These are phyloP conservation scores for Penicillium lividum DNA, from an alignment of 495 filamentous ascomycete genomes.

Conservation along the genomic window DNA sequence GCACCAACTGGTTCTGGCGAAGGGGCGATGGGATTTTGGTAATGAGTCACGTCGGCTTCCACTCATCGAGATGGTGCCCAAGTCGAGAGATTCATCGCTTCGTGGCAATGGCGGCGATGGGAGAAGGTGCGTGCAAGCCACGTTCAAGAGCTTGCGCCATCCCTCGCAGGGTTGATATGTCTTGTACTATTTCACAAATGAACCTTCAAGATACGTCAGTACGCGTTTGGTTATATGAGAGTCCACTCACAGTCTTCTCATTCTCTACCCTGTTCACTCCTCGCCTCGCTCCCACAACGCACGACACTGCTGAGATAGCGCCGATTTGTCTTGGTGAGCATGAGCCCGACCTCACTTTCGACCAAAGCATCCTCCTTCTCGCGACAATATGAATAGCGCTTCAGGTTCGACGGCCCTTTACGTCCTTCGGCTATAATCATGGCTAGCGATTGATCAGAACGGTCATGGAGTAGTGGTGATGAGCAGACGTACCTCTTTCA, in stretches of 20 bases:
- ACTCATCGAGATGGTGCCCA: background rate
- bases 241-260: background rate
- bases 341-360: too few relatives aligned
- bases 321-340: too few relatives aligned
- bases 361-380: background rate
- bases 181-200: background rate
- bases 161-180: constrained; percentile 2
- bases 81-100: background rate
- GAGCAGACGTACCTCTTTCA: constrained; percentile 3
- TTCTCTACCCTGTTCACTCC: too few relatives aligned
- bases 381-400: background rate
- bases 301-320: constrained; percentile 4
- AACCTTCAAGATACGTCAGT: constrained; percentile 3
- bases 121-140: constrained; percentile 1
- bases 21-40: too few relatives aligned
- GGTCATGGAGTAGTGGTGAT: background rate
- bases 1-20: too few relatives aligned
- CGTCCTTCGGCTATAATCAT: background rate
- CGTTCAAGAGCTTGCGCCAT: background rate
- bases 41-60: background rate
- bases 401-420: background rate
- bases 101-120: background rate
- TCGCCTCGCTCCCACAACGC: background rate
- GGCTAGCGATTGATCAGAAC: background rate
- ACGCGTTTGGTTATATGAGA: background rate